These are phyloP conservation scores for Scytalidium lignicola DNA, from an alignment of 2,329 filamentous ascomycete species.

Conservation along the genomic window DNA sequence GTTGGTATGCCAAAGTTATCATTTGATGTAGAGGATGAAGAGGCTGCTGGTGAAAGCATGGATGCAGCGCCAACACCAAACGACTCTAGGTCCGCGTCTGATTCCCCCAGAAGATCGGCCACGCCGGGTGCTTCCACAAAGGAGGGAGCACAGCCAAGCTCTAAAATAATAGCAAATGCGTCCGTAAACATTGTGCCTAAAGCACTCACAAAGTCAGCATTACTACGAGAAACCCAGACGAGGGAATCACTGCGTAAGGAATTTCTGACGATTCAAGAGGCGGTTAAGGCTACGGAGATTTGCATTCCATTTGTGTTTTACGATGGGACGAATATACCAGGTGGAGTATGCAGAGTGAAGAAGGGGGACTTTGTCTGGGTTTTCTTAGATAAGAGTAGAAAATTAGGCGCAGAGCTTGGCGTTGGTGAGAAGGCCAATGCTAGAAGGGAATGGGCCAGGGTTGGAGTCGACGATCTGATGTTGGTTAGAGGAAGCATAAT, in stretches of 20 bases:
- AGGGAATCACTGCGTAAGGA: conserved; percentile 71
- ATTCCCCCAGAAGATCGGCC: conserved; percentile 24
- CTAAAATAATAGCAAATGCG: conserved; percentile 57
- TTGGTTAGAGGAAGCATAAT: conserved; percentile 87
- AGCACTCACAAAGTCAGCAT: conserved; percentile 66
- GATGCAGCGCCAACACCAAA: conserved; percentile 33
- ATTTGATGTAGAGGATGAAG: conserved; percentile 54
- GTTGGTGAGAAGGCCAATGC: conserved; percentile 57
- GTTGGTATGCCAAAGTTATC: conserved; percentile 46
- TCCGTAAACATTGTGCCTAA: conserved; percentile 64
- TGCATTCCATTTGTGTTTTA: conserved; percentile 95
- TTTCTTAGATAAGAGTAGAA: conserved; percentile 85
- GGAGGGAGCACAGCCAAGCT: conserved; percentile 25
- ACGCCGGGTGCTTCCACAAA: conserved; percentile 10
- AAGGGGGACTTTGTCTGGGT: conserved; percentile 94
- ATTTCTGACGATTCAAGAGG: conserved; percentile 77
- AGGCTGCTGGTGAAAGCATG: conserved; percentile 30
- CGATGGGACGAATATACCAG: conserved; percentile 84
- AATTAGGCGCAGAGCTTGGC: conserved; percentile 78
- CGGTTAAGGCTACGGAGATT: conserved; percentile 84
- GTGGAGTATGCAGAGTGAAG: conserved; percentile 77
- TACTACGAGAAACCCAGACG: conserved; percentile 74
- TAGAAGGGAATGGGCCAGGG: conserved; percentile 82
- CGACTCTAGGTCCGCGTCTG: conserved; percentile 18
- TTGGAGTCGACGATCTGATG: conserved; percentile 94